A percentile compares a stretch with the other conserved stretches of the same genome.
Evolutionary conservation across 2,329 filamentous ascomycete species (phyloP).

Genomic region (Chlorencoelia australis): DNA sequence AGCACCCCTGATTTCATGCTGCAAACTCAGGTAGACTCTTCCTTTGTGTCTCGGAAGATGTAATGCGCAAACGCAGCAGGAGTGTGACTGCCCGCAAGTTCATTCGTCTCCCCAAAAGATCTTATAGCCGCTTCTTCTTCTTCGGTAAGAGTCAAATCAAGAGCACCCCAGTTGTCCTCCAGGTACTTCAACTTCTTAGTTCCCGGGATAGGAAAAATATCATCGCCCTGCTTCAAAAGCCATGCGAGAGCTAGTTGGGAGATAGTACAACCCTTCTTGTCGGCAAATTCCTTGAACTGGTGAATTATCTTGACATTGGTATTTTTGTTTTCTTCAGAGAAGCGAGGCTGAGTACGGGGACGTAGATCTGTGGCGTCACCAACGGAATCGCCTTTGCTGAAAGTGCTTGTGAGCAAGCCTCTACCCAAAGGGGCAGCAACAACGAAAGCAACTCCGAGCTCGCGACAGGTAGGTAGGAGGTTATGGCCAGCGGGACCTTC

Average conservation of each 20-base stretch:
- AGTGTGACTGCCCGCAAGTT: background rate
- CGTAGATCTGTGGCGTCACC: background rate
- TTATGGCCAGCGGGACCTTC: constrained; percentile 36
- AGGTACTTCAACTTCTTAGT: background rate
- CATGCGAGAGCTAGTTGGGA: background rate
- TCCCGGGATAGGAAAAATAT: constrained; percentile 1
- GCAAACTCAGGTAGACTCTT: background rate
- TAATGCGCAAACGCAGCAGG: background rate
- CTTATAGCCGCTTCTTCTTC: background rate
- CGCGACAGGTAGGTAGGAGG: constrained; percentile 42
- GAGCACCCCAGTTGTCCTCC: constrained; percentile 1
- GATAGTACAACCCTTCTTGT: background rate
- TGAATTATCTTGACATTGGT: background rate
- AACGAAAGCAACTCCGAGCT: constrained; percentile 46
- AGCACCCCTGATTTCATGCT: background rate
- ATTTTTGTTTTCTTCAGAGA: background rate
- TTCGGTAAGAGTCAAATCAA: background rate
- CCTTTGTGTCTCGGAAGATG: background rate
- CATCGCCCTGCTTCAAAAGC: constrained; percentile 1
- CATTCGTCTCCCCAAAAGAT: background rate
- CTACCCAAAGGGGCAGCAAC: constrained; percentile 50
- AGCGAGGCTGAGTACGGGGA: background rate
- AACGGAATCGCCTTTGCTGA: background rate
- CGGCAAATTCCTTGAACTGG: background rate
- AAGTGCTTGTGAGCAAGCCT: constrained; percentile 31